Evolutionary conservation across 2,329 filamentous ascomycete genomes (phyloP).

Genomic region (Xylaria sp.): DNA sequence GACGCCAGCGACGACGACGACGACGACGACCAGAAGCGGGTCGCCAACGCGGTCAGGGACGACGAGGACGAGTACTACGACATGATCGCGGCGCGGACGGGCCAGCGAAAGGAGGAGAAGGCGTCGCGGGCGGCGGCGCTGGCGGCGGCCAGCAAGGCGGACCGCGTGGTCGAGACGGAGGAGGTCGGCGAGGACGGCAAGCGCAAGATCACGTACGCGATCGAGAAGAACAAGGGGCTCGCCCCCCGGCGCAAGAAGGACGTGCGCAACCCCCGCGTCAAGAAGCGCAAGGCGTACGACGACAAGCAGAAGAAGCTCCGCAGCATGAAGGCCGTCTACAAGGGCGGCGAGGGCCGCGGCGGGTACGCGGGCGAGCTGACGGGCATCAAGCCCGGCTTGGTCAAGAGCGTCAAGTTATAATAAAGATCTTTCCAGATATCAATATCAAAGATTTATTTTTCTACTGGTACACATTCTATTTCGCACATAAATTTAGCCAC

Average conservation of each 20-base stretch:
- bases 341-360: conserved; percentile 79
- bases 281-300: conserved; percentile 96
- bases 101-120: conserved; percentile 76
- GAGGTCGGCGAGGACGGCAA: conserved; percentile 81
- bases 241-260: conserved; percentile 91
- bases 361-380: conserved; percentile 91
- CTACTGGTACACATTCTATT: too few species aligned
- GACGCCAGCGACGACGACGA: conserved; percentile 71
- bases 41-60: conserved; percentile 53
- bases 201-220: conserved; percentile 88
- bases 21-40: conserved; percentile 65
- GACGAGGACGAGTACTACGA: conserved; percentile 83
- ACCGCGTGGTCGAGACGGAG: conserved; percentile 67
- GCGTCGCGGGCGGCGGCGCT: conserved; percentile 57
- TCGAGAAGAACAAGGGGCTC: conserved; percentile 97
- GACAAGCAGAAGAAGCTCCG: conserved; percentile 97
- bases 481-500: too few species aligned
- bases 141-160: conserved; percentile 63
- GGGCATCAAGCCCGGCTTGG: conserved; percentile 90
- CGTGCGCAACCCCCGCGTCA: conserved; percentile 90
- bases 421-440: conserved; percentile 5
- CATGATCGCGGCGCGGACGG: conserved; percentile 72
- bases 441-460: background rate
- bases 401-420: conserved; percentile 94
- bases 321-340: conserved; percentile 83